Base-by-base conservation (phyloP, 169 alveolate genomes). In the Plasmodium coatneyi region DNA sequence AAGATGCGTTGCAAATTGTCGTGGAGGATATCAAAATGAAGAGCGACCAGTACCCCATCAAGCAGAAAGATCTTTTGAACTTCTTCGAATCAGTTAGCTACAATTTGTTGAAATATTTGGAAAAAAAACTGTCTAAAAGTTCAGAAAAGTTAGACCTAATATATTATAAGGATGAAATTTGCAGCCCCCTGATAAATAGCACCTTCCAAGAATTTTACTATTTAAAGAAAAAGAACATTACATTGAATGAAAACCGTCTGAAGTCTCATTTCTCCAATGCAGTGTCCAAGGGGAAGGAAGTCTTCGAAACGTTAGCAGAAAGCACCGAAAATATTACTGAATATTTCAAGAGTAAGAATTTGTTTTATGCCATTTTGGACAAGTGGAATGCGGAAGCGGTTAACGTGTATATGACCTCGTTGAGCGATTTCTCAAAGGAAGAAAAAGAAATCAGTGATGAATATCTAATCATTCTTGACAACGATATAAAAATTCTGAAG, bases 51-150 rank as follows among this genome's bases (percentile, higher is more conserved):
- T 91, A 81, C 28, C 95, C 95, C 14, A 91, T 91, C 54, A 91
- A 91, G 28, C 95, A 91, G 78, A 91, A 91, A 70, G 95, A 91
- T 71, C 32, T 91, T 10, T 81, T 19, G 25, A 54, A 32, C 10
- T 91, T 91, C 82, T 91, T 91, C 83, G 95, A 91, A 70, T 91
- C 95, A 3, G 95, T 91, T 80, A 91, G 95, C 54, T 91, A 91
- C 19, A 91, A 91, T 39, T 91, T 91, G 32, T 32, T 91, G n/a
- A 91, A 91, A 46, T 91, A 80, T 81, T 91, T 91, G 32, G 95
- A 91, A 80, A 91, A 91, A 71, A 91, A 91, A 70, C 32, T 91
- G 7, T 91, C 95, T 16, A 91, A 91, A 91, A 91, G 74, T 80
- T 46, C 92, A 9, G 95, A 91, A 22, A 91, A 91, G 25, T 43